phyloP scores from a whole-genome alignment of 139 green algal genomes.

The Chlorella sp. region DNA sequence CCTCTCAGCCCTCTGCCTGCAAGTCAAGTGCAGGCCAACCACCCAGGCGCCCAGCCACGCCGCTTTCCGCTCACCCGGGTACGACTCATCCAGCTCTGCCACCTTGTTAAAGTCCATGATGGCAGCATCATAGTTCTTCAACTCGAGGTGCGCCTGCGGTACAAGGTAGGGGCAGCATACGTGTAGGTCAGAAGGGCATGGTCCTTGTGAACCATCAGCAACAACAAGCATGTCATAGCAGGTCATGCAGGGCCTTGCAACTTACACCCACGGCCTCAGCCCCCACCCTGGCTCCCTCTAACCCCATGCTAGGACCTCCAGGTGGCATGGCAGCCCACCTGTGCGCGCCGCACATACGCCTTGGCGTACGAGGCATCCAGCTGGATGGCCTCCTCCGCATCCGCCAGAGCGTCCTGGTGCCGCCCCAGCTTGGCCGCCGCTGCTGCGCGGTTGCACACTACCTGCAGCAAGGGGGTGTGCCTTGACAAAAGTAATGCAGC shows the following conservation, averaged over 20 bases:
- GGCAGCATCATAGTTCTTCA: constrained; percentile 49
- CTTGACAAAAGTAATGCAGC: too few relatives aligned
- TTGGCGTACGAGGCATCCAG: constrained; percentile 42
- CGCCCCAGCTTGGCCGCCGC: constrained; percentile 40
- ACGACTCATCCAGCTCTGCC: background rate
- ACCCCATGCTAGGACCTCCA: background rate
- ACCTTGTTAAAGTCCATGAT: constrained; percentile 54
- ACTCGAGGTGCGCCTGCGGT: constrained; percentile 29
- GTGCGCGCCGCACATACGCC: constrained; percentile 43
- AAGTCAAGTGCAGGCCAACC: background rate
- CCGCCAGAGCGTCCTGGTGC: constrained; percentile 39
- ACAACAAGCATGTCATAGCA: too few relatives aligned
- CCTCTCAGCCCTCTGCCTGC: too few relatives aligned
- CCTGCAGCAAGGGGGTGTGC: constrained; percentile 6
- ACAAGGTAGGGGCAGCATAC: too few relatives aligned
- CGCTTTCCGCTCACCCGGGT: background rate
- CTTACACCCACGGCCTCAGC: too few relatives aligned
- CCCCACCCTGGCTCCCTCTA: too few relatives aligned
- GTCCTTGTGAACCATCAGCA: too few relatives aligned
- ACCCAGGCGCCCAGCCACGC: background rate
- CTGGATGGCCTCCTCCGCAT: constrained; percentile 46
- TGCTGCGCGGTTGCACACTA: constrained; percentile 35
- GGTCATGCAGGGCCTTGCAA: too few relatives aligned
- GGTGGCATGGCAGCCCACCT: background rate
- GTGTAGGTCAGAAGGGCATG: too few relatives aligned